Base-by-base conservation (phyloP, 2,329 filamentous ascomycete species). In the Cadophora sp. region DNA sequence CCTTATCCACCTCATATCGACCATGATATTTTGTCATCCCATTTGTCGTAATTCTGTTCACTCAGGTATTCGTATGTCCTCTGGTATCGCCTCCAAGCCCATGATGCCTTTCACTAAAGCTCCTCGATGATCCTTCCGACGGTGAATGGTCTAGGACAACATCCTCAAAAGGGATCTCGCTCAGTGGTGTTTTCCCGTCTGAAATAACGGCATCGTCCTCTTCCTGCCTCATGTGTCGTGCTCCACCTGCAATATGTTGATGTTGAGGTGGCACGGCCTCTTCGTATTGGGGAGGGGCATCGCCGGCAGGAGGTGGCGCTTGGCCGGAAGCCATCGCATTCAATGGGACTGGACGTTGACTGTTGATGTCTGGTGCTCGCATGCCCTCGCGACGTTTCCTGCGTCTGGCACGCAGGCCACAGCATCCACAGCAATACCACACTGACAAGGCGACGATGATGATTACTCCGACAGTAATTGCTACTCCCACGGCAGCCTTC, bases 131-230 rank as follows among this genome's bases (percentile, higher is more conserved):
- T 9, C 69, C 68, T 16, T 65, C 68, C 8, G 67, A 65, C 9
- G 62, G 63, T 46, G 65, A 55, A 61, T 70, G 69, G 59, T 73
- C 71, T 3, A 75, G 62, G 34, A 68, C 69, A 26, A 76, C 71
- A 68, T 76, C 74, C 46, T 76, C 74, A 65, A 76, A 75, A 4
- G 72, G 67, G n/a, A 76, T 75, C 63, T 76, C 74, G 53, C 73
- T 75, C 62, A 76, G 61, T 26, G 74, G 74, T 2, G 68, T 75
- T 64, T 76, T 76, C 22, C 74, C 74, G 68, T 76, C 74, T 0
- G 71, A 66, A 19, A 76, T 69, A 19, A 76, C 65, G 3, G 69
- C 73, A 22, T 73, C 70, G 2, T 74, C 71, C 4, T 74, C 71
- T 19, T 74, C 72, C 16, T 71, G 70, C 27, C 64, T 64, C 4